These are phyloP conservation scores for Neurospora sp. DNA, from an alignment of 495 filamentous ascomycete genomes.

Conservation along the genomic window DNA sequence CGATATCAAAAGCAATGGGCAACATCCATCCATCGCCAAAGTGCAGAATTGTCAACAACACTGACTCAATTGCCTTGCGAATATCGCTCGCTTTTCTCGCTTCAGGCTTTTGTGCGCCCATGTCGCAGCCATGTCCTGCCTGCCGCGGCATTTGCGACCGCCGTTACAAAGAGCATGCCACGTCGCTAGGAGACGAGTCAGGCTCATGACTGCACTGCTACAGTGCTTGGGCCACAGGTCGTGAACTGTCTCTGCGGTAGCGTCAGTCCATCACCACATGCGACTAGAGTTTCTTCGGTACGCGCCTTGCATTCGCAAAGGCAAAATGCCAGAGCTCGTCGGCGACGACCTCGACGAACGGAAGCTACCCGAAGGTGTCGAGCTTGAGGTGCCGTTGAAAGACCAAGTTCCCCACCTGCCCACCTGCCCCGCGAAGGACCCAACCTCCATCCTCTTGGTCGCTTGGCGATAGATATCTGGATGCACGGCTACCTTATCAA, in stretches of 20 bases:
- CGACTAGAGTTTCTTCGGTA: not conserved
- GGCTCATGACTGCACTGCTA: slow-evolving; percentile 4
- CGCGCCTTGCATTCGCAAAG: not conserved
- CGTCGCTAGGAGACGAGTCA: slow-evolving; percentile 23
- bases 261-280: slow-evolving; percentile 10
- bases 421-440: not conserved
- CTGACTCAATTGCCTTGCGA: not conserved
- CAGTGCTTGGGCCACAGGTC: slow-evolving; percentile 14
- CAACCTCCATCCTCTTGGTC: not conserved
- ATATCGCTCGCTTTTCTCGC: not conserved
- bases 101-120: not conserved
- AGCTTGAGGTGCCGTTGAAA: not conserved
- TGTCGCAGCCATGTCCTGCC: not conserved
- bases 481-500: not conserved
- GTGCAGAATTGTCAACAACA: not conserved
- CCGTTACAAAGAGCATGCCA: slow-evolving; percentile 15
- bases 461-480: not conserved
- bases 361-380: not conserved
- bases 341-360: not conserved
- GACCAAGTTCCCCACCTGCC: not conserved
- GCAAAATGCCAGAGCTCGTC: not conserved
- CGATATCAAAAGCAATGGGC: slow-evolving; percentile 6
- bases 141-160: not conserved
- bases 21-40: not conserved
- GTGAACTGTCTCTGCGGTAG: slow-evolving; percentile 13